A percentile compares a stretch with the other conserved stretches of the same genome.
Conservation (phyloP, 306 rosid genomes). For the Begonia fuchsioides region DNA sequence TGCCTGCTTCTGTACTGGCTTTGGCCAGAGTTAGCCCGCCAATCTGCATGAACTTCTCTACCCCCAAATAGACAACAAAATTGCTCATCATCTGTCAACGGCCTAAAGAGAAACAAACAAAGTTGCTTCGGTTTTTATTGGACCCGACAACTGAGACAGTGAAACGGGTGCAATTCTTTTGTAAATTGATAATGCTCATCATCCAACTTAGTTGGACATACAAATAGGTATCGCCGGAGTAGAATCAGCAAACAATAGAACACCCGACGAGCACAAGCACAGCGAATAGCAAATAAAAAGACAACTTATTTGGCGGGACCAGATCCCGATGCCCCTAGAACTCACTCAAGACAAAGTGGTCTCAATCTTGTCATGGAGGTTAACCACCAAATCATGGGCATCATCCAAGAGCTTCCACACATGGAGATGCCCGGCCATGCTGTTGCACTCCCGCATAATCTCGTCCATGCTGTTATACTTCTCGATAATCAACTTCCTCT, state of each 20-base stretch:
- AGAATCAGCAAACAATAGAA: too few relatives aligned
- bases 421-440: constrained; percentile 95
- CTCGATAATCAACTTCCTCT: constrained; percentile 78
- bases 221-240: constrained; percentile 5
- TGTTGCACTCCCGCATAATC: constrained; percentile 90
- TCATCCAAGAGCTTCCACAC: constrained; percentile 97
- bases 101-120: too few relatives aligned
- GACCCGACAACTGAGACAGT: too few relatives aligned
- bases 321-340: too few relatives aligned
- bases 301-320: background rate
- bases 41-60: constrained; percentile 70
- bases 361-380: constrained; percentile 81
- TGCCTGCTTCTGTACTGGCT: constrained; percentile 83
- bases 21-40: constrained; percentile 76
- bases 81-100: too few relatives aligned
- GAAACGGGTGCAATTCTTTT: too few relatives aligned
- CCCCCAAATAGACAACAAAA: constrained; percentile 17
- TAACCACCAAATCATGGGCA: constrained; percentile 91
- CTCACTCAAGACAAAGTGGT: constrained; percentile 9
- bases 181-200: too few relatives aligned
- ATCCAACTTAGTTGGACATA: too few relatives aligned
- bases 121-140: too few relatives aligned
- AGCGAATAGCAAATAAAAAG: background rate
- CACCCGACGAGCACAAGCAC: background rate
- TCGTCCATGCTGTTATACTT: constrained; percentile 99